Base-by-base conservation (phyloP, 139 green algal species). In the Zygnema circumcarinatum region DNA sequence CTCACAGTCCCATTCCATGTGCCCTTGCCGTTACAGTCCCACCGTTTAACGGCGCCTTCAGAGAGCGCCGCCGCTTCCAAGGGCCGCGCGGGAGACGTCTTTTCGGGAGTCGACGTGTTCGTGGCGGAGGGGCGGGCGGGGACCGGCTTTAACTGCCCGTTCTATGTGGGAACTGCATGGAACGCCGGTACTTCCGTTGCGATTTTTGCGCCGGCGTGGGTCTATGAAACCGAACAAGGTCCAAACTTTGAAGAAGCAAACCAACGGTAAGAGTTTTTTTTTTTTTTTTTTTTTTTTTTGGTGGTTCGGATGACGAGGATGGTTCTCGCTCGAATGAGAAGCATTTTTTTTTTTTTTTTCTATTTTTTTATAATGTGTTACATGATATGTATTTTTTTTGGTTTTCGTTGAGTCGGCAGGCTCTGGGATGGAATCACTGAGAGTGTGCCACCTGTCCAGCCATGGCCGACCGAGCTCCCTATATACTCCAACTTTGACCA, bases 61-160 rank as follows among this genome's bases (percentile, higher is more conserved):
- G 35, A 69, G 41, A 82, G 81, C 67, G 91, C 91, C 25, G 36
- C 32, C 20, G 85, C 84, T 29, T 82, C 73, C 38, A 92, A 87
- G 1, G 74, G 40, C 7, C 84, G 94, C 0, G 52, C 52, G 0
- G 1, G 41, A 0, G 94, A 97, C 20, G 94, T 98, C 16, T 97
- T 88, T 90, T 93, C 97, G 89, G 95, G 95, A 2, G 74, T 97
- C 0, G 95, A 98, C 83, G 94, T 95, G 16, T 95, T 94, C 76
- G 94, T 94, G 7, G 83, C 94, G 11, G 91, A 91, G n/a, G 94
- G 92, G 0, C 95, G 87, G 87, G 94, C 92, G 0, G 95, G 93
- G 29, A 94, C 94, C 1, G 85, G 85, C 1, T 90, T 67, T 32
- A 1, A 76, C 0, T 1, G 47, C 2, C 74, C 36, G 0, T 11